These are phyloP conservation scores for Cymbopogon flexuosus DNA, from an alignment of 202 grass and related monocot species.

Conservation along the genomic window DNA sequence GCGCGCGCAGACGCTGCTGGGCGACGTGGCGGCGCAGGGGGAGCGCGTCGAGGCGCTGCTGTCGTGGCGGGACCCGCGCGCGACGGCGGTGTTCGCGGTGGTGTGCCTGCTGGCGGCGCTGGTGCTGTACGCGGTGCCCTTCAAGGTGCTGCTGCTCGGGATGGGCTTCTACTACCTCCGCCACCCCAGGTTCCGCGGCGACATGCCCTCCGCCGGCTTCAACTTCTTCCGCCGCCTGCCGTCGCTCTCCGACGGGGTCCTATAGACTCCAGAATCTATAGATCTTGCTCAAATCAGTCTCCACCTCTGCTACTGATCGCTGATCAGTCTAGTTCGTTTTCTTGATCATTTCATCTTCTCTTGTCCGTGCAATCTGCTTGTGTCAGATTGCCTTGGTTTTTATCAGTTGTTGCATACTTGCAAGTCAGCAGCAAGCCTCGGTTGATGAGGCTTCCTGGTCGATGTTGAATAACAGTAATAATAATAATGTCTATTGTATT, in stretches of 20 bases:
- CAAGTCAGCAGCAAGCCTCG: conserved; percentile 8
- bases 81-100: conserved; percentile 64
- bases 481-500: conserved; percentile 29
- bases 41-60: conserved; percentile 85
- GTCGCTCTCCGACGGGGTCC: conserved; percentile 68
- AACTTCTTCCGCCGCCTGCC: conserved; percentile 96
- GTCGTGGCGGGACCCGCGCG: conserved; percentile 84
- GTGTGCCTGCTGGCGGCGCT: conserved; percentile 53
- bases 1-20: conserved; percentile 78
- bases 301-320: background rate
- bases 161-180: conserved; percentile 83
- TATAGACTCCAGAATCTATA: conserved; percentile 47
- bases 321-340: background rate
- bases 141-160: conserved; percentile 59
- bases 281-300: background rate
- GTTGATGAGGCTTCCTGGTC: conserved; percentile 36
- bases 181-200: conserved; percentile 84
- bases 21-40: conserved; percentile 85
- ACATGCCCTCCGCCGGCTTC: conserved; percentile 83
- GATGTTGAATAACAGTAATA: conserved; percentile 27
- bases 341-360: background rate
- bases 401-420: conserved; percentile 7
- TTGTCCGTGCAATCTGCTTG: background rate
- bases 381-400: conserved; percentile 7
- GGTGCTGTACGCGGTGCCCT: conserved; percentile 70